Conservation (phyloP, 768 basidiomycete genomes). For the Lentinula guzmanii region DNA sequence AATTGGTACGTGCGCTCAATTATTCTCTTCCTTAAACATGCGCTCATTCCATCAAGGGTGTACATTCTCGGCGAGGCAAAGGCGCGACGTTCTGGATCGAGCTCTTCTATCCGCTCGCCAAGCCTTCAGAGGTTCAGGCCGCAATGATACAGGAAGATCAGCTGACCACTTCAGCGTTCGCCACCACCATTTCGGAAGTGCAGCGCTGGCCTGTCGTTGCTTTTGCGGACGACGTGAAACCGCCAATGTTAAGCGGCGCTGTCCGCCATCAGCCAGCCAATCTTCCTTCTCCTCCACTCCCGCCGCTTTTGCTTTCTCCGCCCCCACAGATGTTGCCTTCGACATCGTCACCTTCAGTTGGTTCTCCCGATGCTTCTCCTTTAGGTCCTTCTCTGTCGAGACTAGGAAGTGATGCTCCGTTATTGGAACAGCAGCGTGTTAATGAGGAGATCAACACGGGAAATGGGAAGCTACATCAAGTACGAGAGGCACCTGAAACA, state of each 20-base stretch:
- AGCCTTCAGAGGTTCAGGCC: conserved; percentile 5
- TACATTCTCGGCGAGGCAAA: conserved; percentile 23
- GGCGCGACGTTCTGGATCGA: conserved; percentile 40
- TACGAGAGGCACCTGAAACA: not conserved
- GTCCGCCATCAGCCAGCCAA: not conserved
- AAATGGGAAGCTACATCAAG: not conserved
- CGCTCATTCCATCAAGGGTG: conserved; percentile 11
- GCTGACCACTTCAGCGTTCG: not conserved
- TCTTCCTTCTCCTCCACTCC: not conserved
- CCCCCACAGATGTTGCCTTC: not conserved
- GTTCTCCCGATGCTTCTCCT: conserved; percentile 2
- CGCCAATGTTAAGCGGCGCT: not conserved
- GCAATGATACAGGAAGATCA: not conserved
- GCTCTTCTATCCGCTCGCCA: conserved; percentile 11
- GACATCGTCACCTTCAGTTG: conserved; percentile 7
- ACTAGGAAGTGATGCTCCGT: not conserved
- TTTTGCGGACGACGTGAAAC: not conserved
- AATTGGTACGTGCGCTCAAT: conserved; percentile 19
- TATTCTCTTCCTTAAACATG: no score
- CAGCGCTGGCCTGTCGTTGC: not conserved
- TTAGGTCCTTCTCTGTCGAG: conserved; percentile 4
- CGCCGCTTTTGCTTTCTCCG: not conserved
- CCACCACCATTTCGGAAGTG: not conserved
- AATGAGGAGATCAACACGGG: not conserved
- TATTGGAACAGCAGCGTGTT: not conserved